Percentiles rank a stretch among this genome's conserved stretches.
phyloP scores from a whole-genome alignment of 2,329 filamentous ascomycete genomes.

The Apiospora sp. region DNA sequence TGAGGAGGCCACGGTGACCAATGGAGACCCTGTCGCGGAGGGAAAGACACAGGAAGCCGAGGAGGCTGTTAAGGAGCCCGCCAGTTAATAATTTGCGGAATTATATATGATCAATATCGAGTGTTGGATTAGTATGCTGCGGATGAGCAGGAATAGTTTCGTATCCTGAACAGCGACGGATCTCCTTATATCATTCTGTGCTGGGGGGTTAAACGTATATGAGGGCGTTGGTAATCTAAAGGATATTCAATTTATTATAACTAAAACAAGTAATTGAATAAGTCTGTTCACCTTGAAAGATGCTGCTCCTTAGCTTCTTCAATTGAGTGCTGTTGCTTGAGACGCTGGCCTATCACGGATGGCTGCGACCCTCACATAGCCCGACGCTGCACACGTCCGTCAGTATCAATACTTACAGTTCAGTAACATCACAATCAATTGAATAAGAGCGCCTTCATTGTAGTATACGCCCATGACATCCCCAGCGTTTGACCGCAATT shows the following conservation, averaged over 20 bases:
- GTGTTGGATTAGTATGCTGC: constrained; percentile 4
- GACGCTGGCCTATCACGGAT: background rate
- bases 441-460: no score
- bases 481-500: background rate
- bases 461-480: background rate
- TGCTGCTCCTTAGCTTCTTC: background rate
- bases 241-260: background rate
- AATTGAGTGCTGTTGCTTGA: constrained; percentile 5
- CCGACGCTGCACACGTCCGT: background rate
- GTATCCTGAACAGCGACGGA: constrained; percentile 1
- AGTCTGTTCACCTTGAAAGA: background rate
- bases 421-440: background rate
- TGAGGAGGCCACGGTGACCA: constrained; percentile 35
- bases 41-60: constrained; percentile 59
- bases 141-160: background rate
- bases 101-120: background rate
- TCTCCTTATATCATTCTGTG: background rate
- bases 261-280: background rate
- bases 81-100: constrained; percentile 18
- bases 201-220: background rate
- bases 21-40: constrained; percentile 45
- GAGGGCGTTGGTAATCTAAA: constrained; percentile 2
- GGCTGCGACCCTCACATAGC: background rate
- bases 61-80: constrained; percentile 43
- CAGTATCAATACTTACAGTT: background rate